phyloP scores from a whole-genome alignment of 140 eudicot species.

The Stevia rebaudiana region DNA sequence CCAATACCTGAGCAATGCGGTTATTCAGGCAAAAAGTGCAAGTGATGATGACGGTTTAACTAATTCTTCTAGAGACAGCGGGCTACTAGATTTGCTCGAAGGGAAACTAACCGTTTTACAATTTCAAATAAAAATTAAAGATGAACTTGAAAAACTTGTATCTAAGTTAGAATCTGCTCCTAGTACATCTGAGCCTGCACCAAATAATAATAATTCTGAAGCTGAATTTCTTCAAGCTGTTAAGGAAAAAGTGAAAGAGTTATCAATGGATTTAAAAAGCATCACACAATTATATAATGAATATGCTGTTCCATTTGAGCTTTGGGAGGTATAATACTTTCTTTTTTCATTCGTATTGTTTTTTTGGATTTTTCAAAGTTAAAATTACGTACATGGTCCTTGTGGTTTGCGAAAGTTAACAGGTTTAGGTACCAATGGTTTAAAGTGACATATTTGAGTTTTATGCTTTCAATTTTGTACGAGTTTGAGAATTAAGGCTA shows the following conservation, averaged over 20 bases:
- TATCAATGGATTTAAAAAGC: slow-evolving; percentile 77
- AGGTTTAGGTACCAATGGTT: too few species aligned
- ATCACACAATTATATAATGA: slow-evolving; percentile 92
- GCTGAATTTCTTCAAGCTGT: slow-evolving; percentile 29
- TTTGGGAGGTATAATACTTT: slow-evolving; percentile 75
- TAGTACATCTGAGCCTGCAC: slow-evolving; percentile 44
- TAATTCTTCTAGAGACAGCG: slow-evolving; percentile 64
- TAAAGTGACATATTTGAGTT: too few species aligned
- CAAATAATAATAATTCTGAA: slow-evolving; percentile 41
- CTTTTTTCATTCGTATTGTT: background rate
- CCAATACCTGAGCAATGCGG: slow-evolving; percentile 89
- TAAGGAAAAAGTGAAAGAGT: slow-evolving; percentile 67
- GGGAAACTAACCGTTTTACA: slow-evolving; percentile 90
- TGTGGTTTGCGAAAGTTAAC: too few species aligned
- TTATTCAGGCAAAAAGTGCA: slow-evolving; percentile 94
- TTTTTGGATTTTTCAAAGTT: background rate
- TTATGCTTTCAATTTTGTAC: too few species aligned
- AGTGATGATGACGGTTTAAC: slow-evolving; percentile 43
- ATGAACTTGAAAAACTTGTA: slow-evolving; percentile 55
- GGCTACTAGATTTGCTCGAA: slow-evolving; percentile 87
- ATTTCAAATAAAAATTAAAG: slow-evolving; percentile 84
- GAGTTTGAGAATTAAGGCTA: too few species aligned
- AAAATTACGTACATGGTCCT: too few species aligned
- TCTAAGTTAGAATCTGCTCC: slow-evolving; percentile 51
- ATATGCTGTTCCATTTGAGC: slow-evolving; percentile 94